A percentile compares a stretch with the other conserved stretches of the same genome.
These are phyloP conservation scores for Citrullus mucosospermus DNA, from an alignment of 306 rosid species.

Conservation along the genomic window DNA sequence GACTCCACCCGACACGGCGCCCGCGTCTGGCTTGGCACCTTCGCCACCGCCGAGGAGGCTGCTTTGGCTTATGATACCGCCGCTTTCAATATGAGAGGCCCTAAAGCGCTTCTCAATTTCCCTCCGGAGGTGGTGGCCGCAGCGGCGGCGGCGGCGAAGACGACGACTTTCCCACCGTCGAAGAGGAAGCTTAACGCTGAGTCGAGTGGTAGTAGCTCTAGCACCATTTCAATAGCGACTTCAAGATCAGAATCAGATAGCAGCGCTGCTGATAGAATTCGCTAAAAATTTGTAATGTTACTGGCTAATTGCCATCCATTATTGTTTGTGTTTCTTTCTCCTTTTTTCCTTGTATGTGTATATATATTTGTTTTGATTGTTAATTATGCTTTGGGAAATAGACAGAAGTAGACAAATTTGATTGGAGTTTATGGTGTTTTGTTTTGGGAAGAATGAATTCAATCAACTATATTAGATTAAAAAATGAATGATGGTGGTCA, in stretches of 20 bases:
- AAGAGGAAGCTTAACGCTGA: not conserved
- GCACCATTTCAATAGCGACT: not conserved
- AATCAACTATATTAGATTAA: not conserved
- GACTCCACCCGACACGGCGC: constrained; percentile 63
- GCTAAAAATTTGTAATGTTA: not conserved
- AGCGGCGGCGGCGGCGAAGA: constrained; percentile 17
- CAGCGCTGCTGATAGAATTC: not conserved
- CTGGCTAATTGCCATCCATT: not conserved
- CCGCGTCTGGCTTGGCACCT: constrained; percentile 80
- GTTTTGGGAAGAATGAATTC: not conserved
- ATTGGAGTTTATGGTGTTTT: not conserved
- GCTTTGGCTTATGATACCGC: constrained; percentile 84
- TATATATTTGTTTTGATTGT: constrained; percentile 1
- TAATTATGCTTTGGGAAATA: not conserved
- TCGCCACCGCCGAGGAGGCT: constrained; percentile 77
- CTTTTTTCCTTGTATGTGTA: not conserved
- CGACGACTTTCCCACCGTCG: not conserved
- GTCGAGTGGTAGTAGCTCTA: not conserved
- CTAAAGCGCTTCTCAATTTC: constrained; percentile 70
- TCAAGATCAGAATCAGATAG: not conserved
- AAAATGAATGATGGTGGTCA: not conserved
- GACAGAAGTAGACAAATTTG: not conserved
- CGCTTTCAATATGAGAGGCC: constrained; percentile 68
- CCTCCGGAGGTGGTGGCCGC: constrained; percentile 47
- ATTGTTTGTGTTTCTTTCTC: not conserved